phyloP scores from a whole-genome alignment of 75 land plant species.

The Adiantum capillusveneris region DNA sequence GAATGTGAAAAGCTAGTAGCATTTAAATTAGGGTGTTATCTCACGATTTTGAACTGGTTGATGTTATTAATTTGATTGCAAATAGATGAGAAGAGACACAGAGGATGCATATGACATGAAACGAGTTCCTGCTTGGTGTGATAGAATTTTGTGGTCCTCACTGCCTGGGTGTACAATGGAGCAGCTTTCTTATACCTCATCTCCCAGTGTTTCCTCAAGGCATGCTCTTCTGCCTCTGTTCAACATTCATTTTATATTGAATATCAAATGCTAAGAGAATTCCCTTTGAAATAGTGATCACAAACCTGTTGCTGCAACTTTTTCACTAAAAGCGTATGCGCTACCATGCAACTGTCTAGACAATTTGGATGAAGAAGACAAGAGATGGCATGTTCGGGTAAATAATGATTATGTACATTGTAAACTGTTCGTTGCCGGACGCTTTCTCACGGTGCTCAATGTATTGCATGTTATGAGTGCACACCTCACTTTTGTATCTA shows the following conservation, averaged over 20 bases:
- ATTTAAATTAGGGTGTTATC: background rate
- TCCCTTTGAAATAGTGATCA: slow-evolving; percentile 27
- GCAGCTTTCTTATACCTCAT: slow-evolving; percentile 30
- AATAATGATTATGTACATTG: too few relatives aligned
- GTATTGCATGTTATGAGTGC: too few relatives aligned
- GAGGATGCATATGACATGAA: slow-evolving; percentile 30
- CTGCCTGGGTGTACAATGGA: slow-evolving; percentile 28
- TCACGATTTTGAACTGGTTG: background rate
- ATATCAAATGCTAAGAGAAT: too few relatives aligned
- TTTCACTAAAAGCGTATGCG: slow-evolving; percentile 36
- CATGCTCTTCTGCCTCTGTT: slow-evolving; percentile 2
- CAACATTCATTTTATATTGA: background rate
- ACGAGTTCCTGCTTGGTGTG: slow-evolving; percentile 52
- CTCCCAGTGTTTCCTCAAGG: slow-evolving; percentile 23
- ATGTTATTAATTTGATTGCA: background rate
- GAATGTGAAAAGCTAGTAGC: background rate
- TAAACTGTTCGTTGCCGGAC: too few relatives aligned
- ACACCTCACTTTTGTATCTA: too few relatives aligned
- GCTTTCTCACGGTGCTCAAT: too few relatives aligned
- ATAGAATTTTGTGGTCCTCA: slow-evolving; percentile 38
- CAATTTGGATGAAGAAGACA: slow-evolving; percentile 31
- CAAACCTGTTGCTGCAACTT: slow-evolving; percentile 52
- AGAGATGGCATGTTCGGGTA: slow-evolving; percentile 35
- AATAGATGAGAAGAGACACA: slow-evolving; percentile 32
- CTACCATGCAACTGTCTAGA: slow-evolving; percentile 23